phyloP scores from a whole-genome alignment of 768 basidiomycete species.

The Favolaschia claudopus region DNA sequence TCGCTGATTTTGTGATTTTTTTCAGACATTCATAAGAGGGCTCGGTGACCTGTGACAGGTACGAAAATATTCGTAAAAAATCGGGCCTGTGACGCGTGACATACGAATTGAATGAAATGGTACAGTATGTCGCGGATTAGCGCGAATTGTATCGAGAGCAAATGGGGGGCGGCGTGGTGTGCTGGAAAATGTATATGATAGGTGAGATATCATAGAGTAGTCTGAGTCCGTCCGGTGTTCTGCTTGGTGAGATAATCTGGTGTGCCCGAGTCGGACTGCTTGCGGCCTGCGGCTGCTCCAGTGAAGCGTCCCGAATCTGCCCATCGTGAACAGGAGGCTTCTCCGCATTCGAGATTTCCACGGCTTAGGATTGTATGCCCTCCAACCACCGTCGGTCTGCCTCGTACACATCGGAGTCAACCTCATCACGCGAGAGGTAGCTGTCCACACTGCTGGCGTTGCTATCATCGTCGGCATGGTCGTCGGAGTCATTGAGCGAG shows the following conservation, averaged over 20 bases:
- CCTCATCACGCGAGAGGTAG: not conserved
- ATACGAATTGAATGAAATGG: no score
- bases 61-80: no score
- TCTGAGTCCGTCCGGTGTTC: no score
- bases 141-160: no score
- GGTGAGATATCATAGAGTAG: no score
- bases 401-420: not conserved
- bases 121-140: no score
- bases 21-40: no score
- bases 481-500: not conserved
- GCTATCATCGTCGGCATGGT: not conserved
- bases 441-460: conserved; percentile 6
- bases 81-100: no score
- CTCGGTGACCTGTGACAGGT: no score
- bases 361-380: not conserved
- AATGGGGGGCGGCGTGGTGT: no score
- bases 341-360: not conserved
- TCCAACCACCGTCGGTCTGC: not conserved
- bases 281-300: conserved; percentile 6
- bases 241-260: not conserved
- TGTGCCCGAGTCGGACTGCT: not conserved
- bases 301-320: not conserved
- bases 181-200: no score
- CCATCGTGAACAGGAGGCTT: not conserved
- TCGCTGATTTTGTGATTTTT: no score